These are phyloP conservation scores for Septoria petroselini DNA, from an alignment of 2,329 filamentous ascomycete species.

Conservation along the genomic window DNA sequence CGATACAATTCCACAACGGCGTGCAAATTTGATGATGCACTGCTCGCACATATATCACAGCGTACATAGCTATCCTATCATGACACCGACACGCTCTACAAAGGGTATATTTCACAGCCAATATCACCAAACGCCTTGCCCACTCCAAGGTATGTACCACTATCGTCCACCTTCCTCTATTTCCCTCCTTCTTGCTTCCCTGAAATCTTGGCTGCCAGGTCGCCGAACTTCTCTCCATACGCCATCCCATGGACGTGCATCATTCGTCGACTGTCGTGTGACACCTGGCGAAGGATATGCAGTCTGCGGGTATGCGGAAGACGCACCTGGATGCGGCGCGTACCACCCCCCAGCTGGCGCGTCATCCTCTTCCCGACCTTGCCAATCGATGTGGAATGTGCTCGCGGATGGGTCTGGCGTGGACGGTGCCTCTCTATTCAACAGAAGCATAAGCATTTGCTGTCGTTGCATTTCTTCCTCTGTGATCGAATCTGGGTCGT, in stretches of 20 bases:
- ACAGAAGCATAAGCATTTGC: slow-evolving; percentile 51
- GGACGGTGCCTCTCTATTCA: slow-evolving; percentile 32
- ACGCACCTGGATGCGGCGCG: slow-evolving; percentile 22
- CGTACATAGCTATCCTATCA: slow-evolving; percentile 1
- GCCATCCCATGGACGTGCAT: slow-evolving; percentile 35
- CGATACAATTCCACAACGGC: slow-evolving; percentile 26
- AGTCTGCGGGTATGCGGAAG: slow-evolving; percentile 21
- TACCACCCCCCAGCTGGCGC: slow-evolving; percentile 31
- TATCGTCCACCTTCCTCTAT: slow-evolving; percentile 19
- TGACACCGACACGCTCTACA: slow-evolving; percentile 5
- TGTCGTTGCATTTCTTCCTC: slow-evolving; percentile 52
- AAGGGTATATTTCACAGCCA: slow-evolving; percentile 13
- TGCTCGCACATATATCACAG: neutral
- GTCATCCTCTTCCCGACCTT: slow-evolving; percentile 32
- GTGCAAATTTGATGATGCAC: neutral
- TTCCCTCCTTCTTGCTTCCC: slow-evolving; percentile 23
- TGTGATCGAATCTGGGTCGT: slow-evolving; percentile 38
- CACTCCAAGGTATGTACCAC: neutral
- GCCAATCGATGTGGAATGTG: slow-evolving; percentile 46
- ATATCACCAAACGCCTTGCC: slow-evolving; percentile 5
- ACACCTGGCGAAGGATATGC: slow-evolving; percentile 24
- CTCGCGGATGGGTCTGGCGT: slow-evolving; percentile 38
- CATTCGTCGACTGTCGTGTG: slow-evolving; percentile 23
- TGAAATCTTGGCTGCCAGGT: slow-evolving; percentile 19
- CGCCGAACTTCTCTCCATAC: slow-evolving; percentile 31